phyloP scores from a whole-genome alignment of 1,139 yeast genomes.

The Suhomyces wounanorum region DNA sequence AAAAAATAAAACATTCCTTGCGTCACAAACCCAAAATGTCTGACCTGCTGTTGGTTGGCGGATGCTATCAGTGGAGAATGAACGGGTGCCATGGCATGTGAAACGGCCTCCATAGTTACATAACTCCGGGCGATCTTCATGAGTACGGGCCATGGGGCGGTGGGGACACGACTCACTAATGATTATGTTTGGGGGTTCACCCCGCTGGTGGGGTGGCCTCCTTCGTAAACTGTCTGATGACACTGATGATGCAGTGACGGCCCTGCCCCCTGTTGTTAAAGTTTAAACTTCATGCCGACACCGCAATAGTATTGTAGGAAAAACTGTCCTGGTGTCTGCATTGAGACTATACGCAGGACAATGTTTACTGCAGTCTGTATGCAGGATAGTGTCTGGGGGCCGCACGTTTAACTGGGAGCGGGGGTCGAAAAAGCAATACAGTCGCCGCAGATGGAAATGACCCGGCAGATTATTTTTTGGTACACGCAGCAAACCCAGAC shows the following conservation, averaged over 20 bases:
- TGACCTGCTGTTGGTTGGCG: slow-evolving; percentile 2
- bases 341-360: not conserved
- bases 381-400: not conserved
- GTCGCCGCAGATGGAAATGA: not conserved
- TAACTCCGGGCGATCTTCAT: slow-evolving; percentile 1
- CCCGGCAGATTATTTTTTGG: not conserved
- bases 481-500: not conserved
- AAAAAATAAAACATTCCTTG: slow-evolving; percentile 3
- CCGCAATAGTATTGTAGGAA: not conserved
- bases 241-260: not conserved
- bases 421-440: slow-evolving; percentile 2
- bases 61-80: not conserved
- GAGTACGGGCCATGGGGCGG: not conserved
- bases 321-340: not conserved
- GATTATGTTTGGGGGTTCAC: not conserved
- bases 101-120: slow-evolving; percentile 2
- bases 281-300: slow-evolving; percentile 1
- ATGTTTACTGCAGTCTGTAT: not conserved
- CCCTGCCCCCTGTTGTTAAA: not conserved
- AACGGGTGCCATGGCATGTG: slow-evolving; percentile 2
- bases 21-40: slow-evolving; percentile 6
- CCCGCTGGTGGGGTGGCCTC: not conserved
- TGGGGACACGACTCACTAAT: not conserved
- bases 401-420: slow-evolving; percentile 1
- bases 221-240: not conserved